Base-by-base conservation (phyloP, 148 eudicot species). In the Drosera capensis region DNA sequence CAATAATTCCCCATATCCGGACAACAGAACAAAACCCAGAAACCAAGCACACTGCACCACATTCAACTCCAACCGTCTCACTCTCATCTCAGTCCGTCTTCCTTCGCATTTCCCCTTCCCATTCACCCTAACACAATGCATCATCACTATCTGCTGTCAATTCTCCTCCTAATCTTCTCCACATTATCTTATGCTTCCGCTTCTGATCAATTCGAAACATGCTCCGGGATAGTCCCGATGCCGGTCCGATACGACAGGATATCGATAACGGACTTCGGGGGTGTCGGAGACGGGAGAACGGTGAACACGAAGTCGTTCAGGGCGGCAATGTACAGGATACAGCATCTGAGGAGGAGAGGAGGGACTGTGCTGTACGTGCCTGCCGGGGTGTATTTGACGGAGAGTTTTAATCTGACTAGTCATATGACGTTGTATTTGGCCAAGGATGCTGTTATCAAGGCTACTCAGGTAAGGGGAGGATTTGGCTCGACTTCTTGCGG, bases 381-480 rank as follows among this genome's bases (percentile, higher is more conserved):
- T 30, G 45, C 82, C 1, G 99, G 99, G 2, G 94, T 68, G 34
- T 92, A 60, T 46, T 64, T 92, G 41, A 92, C 99, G 0, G 88
- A 29, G 30, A 55, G 68, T 25, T 92, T 92, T 49, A 81, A 81
- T 50, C 74, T 92, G 8, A 85, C 99, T 0, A 92, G 99, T 28
- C 85, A 58, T 26, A 85, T 92, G 94, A 92, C 99, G 14, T 85
- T 92, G 20, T 92, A 58, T 54, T 72, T 92, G 78, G 82, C 95
- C 42, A 54, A 34, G 17, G 95, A 80, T 42, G 95, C 99, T 44
- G 77, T 76, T 20, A 85, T 92, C 67, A 82, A 66, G 64, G 94
- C 95, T n/a, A 71, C 95, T 6, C 76, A 65, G 99, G 99, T 90
- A 63, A n/a, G n/a, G n/a, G n/a, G n/a, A n/a, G n/a, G n/a, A n/a